Percentiles rank a stretch among this genome's conserved stretches.
Conservation (phyloP, 1,284 basidiomycete genomes). For the Phlebopus sp. region DNA sequence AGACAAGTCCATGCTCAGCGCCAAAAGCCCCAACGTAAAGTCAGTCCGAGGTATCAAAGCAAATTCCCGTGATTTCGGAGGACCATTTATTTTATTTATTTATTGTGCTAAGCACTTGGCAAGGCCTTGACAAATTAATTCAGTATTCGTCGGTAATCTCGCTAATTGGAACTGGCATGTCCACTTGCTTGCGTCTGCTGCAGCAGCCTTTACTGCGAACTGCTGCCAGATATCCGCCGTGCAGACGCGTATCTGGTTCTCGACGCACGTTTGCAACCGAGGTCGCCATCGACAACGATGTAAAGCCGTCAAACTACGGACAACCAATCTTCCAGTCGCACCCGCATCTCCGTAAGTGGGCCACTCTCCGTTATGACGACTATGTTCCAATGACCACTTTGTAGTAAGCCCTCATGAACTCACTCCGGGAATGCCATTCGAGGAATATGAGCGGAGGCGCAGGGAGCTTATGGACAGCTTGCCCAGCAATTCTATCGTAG, state of each 20-base stretch:
- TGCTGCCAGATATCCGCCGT: background rate
- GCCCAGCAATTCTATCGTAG: constrained; percentile 75
- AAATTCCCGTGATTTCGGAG: constrained; percentile 22
- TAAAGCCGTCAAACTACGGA: constrained; percentile 68
- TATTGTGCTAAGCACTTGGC: background rate
- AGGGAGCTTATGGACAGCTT: constrained; percentile 72
- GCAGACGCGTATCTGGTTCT: background rate
- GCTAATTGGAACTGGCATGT: constrained; percentile 16
- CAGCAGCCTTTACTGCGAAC: constrained; percentile 5
- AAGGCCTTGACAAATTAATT: constrained; percentile 3
- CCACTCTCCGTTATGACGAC: constrained; percentile 8
- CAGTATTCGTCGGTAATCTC: constrained; percentile 2
- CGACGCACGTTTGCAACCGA: constrained; percentile 38
- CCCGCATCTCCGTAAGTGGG: constrained; percentile 64
- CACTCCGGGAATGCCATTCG: constrained; percentile 79
- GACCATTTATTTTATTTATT: constrained; percentile 3
- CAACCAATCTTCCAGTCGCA: constrained; percentile 79
- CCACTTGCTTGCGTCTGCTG: constrained; percentile 15
- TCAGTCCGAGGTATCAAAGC: background rate
- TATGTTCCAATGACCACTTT: constrained; percentile 8
- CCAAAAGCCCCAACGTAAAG: background rate
- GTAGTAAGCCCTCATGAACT: constrained; percentile 62
- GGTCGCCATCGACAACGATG: constrained; percentile 21
- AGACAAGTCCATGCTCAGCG: constrained; percentile 22
- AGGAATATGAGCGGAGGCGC: constrained; percentile 84